Conservation (phyloP, 2,329 filamentous ascomycete species). For the Ascochyta lentis region DNA sequence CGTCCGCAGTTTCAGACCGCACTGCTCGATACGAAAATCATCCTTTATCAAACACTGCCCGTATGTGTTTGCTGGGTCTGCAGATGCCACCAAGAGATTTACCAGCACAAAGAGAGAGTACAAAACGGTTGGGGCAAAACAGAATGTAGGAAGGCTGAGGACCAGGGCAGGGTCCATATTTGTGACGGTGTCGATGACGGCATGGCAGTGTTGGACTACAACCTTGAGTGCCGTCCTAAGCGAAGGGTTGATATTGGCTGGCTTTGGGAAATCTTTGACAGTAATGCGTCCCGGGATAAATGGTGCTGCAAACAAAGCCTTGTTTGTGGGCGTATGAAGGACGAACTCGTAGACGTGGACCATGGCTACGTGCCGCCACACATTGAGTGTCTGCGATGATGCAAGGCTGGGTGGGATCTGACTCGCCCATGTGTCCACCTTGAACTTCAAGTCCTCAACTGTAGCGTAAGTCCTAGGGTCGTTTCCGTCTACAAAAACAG, state of each 20-base stretch:
- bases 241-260: slow-evolving; percentile 23
- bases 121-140: slow-evolving; percentile 32
- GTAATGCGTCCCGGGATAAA: slow-evolving; percentile 35
- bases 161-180: slow-evolving; percentile 33
- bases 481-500: slow-evolving; percentile 28
- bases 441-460: slow-evolving; percentile 25
- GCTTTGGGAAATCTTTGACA: slow-evolving; percentile 36
- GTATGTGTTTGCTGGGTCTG: slow-evolving; percentile 34
- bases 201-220: slow-evolving; percentile 33
- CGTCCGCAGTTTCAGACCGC: slow-evolving; percentile 24
- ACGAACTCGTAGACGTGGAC: slow-evolving; percentile 30
- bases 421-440: slow-evolving; percentile 32
- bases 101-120: slow-evolving; percentile 37
- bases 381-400: slow-evolving; percentile 29
- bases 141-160: slow-evolving; percentile 33
- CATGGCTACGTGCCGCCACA: slow-evolving; percentile 36
- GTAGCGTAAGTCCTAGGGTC: slow-evolving; percentile 26
- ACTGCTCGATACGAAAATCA: slow-evolving; percentile 31
- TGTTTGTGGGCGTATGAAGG: slow-evolving; percentile 38
- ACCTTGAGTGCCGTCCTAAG: slow-evolving; percentile 23
- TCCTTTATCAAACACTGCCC: slow-evolving; percentile 27
- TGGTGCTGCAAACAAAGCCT: slow-evolving; percentile 33
- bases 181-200: slow-evolving; percentile 27
- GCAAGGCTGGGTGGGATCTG: slow-evolving; percentile 30
- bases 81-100: slow-evolving; percentile 28